phyloP scores from a whole-genome alignment of 768 basidiomycete genomes.

The Harrya chromipes region DNA sequence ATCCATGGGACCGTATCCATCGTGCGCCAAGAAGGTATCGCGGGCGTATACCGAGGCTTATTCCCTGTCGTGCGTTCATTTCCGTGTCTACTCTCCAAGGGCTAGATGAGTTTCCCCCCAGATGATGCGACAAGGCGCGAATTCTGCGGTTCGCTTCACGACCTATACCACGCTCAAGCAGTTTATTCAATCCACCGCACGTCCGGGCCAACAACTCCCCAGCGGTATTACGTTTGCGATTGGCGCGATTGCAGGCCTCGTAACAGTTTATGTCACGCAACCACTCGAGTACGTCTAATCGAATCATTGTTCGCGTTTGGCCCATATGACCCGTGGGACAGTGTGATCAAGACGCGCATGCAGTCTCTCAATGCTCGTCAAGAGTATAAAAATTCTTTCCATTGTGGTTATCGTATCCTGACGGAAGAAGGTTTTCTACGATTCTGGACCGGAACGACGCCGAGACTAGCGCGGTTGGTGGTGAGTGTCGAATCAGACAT shows the following conservation, averaged over 20 bases:
- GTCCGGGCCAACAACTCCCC: slow-evolving; percentile 83
- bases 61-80: slow-evolving; percentile 78
- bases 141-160: slow-evolving; percentile 94
- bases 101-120: slow-evolving; percentile 28
- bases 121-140: slow-evolving; percentile 98
- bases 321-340: slow-evolving; percentile 28
- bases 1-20: slow-evolving; percentile 82
- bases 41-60: slow-evolving; percentile 85
- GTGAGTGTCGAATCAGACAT: slow-evolving; percentile 41
- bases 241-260: slow-evolving; percentile 89
- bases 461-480: slow-evolving; percentile 79
- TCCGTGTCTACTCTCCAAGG: no score
- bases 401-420: slow-evolving; percentile 92
- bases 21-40: slow-evolving; percentile 78
- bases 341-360: slow-evolving; percentile 98
- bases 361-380: slow-evolving; percentile 80
- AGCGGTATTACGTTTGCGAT: slow-evolving; percentile 90
- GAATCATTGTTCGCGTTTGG: not conserved
- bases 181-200: slow-evolving; percentile 78
- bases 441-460: slow-evolving; percentile 98
- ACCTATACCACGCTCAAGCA: slow-evolving; percentile 94
- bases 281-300: slow-evolving; percentile 63
- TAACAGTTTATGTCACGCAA: slow-evolving; percentile 91
- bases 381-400: slow-evolving; percentile 92
- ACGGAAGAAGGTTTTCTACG: slow-evolving; percentile 89